Evolutionary conservation across 805 yeast genomes (phyloP).

Genomic region (Phaffomyces antillensis): DNA sequence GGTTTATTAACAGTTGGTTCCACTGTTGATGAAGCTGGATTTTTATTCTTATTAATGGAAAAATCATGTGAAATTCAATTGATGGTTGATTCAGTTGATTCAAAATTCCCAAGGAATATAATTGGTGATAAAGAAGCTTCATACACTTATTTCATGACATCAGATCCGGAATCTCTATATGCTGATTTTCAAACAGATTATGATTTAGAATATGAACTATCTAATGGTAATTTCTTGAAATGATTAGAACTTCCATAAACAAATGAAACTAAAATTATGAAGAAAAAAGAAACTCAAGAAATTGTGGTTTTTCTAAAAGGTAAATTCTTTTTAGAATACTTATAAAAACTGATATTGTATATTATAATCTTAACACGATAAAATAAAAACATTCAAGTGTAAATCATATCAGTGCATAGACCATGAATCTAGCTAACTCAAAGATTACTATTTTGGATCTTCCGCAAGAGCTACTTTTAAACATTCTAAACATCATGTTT

Average conservation of each 20-base stretch:
- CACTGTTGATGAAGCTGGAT: slow-evolving; percentile 72
- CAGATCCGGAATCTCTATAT: slow-evolving; percentile 63
- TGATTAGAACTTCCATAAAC: neutral
- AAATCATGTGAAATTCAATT: slow-evolving; percentile 60
- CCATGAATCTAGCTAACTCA: neutral
- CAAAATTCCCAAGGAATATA: slow-evolving; percentile 29
- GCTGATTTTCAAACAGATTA: slow-evolving; percentile 69
- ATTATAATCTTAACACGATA: neutral
- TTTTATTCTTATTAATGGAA: slow-evolving; percentile 56
- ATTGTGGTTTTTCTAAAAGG: neutral
- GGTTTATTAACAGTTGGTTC: slow-evolving; percentile 65
- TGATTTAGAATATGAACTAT: slow-evolving; percentile 36
- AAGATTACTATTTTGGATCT: slow-evolving; percentile 3
- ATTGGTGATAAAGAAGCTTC: slow-evolving; percentile 60
- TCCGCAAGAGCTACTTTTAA: slow-evolving; percentile 13
- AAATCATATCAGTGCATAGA: neutral
- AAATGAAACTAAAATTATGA: too few species aligned
- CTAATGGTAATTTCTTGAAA: slow-evolving; percentile 22
- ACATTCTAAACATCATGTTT: slow-evolving; percentile 8
- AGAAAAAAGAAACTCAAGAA: too few species aligned
- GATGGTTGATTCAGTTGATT: slow-evolving; percentile 47
- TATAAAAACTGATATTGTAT: neutral
- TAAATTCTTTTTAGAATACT: too few species aligned
- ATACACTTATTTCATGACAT: slow-evolving; percentile 51
- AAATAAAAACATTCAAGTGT: neutral